phyloP scores from a whole-genome alignment of 768 basidiomycete genomes.

The Pisolithus albus region DNA sequence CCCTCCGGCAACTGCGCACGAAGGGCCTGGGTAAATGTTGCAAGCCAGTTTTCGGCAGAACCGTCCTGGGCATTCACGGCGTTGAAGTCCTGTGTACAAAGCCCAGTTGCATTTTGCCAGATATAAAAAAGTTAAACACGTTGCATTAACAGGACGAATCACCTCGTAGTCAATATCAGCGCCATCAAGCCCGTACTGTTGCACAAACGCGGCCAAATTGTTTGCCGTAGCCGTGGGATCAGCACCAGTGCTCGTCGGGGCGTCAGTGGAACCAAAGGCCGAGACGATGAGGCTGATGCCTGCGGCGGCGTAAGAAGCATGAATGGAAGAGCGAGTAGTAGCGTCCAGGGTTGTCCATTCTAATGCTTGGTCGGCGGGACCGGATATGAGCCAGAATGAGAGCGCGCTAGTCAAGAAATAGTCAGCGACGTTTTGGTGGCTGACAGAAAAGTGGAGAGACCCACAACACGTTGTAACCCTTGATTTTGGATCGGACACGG shows the following conservation, averaged over 20 bases:
- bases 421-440: background rate
- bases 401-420: slow-evolving; percentile 28
- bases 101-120: background rate
- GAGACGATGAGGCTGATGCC: slow-evolving; percentile 61
- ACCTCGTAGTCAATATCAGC: slow-evolving; percentile 72
- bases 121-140: no score
- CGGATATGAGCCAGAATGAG: slow-evolving; percentile 50
- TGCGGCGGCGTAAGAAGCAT: slow-evolving; percentile 48
- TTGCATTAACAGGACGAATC: background rate
- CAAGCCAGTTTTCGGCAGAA: slow-evolving; percentile 41
- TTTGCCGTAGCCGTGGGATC: slow-evolving; percentile 58
- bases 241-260: slow-evolving; percentile 50
- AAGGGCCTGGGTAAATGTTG: slow-evolving; percentile 25
- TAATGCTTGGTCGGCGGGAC: slow-evolving; percentile 53
- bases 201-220: slow-evolving; percentile 60
- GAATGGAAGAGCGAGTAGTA: slow-evolving; percentile 40
- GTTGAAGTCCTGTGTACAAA: slow-evolving; percentile 44
- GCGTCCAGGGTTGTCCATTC: slow-evolving; percentile 47
- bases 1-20: slow-evolving; percentile 26
- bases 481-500: background rate
- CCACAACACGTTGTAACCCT: slow-evolving; percentile 59
- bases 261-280: slow-evolving; percentile 48
- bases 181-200: slow-evolving; percentile 54
- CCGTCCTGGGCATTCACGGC: slow-evolving; percentile 49
- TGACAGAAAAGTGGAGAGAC: slow-evolving; percentile 7